These are phyloP conservation scores for Pichia phayaonensis DNA, from an alignment of 805 yeast genomes.

Conservation along the genomic window DNA sequence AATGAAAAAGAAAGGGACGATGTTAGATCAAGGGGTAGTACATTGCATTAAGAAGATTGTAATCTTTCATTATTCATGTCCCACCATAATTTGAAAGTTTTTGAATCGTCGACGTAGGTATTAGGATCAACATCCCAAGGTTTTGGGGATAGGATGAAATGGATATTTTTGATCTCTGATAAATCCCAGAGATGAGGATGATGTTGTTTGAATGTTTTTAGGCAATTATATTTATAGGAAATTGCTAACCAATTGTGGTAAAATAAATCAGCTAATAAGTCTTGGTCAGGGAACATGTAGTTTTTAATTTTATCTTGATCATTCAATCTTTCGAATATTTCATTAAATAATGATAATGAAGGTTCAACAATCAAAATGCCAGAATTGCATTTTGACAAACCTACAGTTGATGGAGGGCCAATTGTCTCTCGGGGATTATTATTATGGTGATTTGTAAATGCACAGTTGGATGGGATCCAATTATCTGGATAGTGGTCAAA, in stretches of 20 bases:
- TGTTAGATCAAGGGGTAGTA: neutral
- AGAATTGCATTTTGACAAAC: constrained; percentile 50
- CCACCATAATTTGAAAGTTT: constrained; percentile 47
- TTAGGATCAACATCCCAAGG: constrained; percentile 44
- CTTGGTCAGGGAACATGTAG: constrained; percentile 55
- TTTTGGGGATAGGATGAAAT: constrained; percentile 50
- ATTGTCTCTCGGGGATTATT: constrained; percentile 4
- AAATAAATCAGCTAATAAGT: constrained; percentile 47
- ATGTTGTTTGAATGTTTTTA: constrained; percentile 41
- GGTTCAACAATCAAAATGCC: constrained; percentile 50
- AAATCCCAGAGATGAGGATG: constrained; percentile 43
- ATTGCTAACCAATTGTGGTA: constrained; percentile 42
- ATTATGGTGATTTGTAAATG: constrained; percentile 29
- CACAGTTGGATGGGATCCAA: constrained; percentile 47
- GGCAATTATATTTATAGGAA: constrained; percentile 46
- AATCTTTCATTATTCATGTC: constrained; percentile 33
- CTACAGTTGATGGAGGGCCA: constrained; percentile 37
- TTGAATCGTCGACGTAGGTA: constrained; percentile 32
- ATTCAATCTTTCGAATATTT: constrained; percentile 35
- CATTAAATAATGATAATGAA: constrained; percentile 26
- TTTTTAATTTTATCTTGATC: constrained; percentile 30
- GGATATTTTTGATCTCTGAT: constrained; percentile 45
- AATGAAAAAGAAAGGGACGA: neutral
- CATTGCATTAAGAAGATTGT: neutral
- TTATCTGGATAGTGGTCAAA: constrained; percentile 45